Conservation (phyloP, 331 rosid genomes). For the Malus hybrid region DNA sequence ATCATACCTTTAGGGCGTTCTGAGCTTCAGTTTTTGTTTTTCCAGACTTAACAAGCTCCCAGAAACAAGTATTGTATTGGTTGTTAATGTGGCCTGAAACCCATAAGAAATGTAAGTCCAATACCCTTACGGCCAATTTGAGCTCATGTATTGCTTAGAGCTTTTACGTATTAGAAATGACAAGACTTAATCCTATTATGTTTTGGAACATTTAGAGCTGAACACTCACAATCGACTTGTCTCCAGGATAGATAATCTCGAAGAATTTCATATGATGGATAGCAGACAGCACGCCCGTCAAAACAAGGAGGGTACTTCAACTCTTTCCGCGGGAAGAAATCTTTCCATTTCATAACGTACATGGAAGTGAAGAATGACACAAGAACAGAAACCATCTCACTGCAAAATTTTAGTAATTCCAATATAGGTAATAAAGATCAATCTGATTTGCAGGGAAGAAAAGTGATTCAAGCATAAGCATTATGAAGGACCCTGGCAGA, state of each 20-base stretch:
- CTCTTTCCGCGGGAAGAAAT: conserved; percentile 38
- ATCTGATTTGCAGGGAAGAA: background rate
- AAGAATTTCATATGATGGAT: conserved; percentile 65
- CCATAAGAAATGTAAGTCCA: background rate
- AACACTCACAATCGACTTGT: conserved; percentile 77
- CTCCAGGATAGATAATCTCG: conserved; percentile 81
- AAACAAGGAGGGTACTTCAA: conserved; percentile 64
- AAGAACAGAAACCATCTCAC: conserved; percentile 40
- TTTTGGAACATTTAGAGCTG: background rate
- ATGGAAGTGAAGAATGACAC: conserved; percentile 62
- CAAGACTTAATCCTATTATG: background rate
- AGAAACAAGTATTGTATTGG: conserved; percentile 87
- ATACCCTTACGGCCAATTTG: background rate
- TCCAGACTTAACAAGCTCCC: conserved; percentile 77
- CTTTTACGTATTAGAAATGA: background rate
- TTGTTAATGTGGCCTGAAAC: conserved; percentile 73
- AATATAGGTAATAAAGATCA: background rate
- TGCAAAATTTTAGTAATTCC: conserved; percentile 12
- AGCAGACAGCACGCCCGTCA: conserved; percentile 83
- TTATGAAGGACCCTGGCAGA: background rate
- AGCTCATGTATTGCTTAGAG: background rate
- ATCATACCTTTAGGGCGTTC: conserved; percentile 32
- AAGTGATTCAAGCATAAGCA: background rate
- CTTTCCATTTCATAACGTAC: conserved; percentile 53
- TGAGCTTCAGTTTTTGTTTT: conserved; percentile 68